These are phyloP conservation scores for Gossypium sturtianum DNA, from an alignment of 345 rosid species.

Conservation along the genomic window DNA sequence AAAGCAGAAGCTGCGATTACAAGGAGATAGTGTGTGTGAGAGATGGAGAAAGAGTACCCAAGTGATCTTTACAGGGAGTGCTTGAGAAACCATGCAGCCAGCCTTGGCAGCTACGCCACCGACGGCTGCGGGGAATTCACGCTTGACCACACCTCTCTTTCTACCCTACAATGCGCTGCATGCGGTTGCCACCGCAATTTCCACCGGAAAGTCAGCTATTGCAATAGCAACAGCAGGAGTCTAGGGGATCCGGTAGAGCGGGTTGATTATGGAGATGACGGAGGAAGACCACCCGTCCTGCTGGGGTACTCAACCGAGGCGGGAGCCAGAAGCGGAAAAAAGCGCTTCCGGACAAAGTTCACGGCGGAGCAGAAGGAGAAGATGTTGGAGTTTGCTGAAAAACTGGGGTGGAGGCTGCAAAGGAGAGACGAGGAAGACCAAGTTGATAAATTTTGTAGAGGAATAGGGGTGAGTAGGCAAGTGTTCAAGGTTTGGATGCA, in stretches of 20 bases:
- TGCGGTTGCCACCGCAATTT: slow-evolving; percentile 97
- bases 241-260: slow-evolving; percentile 21
- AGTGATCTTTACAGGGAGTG: slow-evolving; percentile 54
- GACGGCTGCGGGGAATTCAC: slow-evolving; percentile 90
- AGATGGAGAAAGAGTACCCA: slow-evolving; percentile 15
- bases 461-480: slow-evolving; percentile 45
- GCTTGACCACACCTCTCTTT: slow-evolving; percentile 22
- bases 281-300: background rate
- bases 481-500: slow-evolving; percentile 79
- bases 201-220: slow-evolving; percentile 53
- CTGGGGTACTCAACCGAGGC: slow-evolving; percentile 10
- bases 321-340: slow-evolving; percentile 24
- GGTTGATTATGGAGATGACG: slow-evolving; percentile 17
- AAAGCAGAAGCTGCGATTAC: background rate
- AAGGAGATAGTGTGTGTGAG: slow-evolving; percentile 4
- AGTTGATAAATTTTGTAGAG: slow-evolving; percentile 53
- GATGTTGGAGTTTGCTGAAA: slow-evolving; percentile 55
- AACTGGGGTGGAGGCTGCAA: slow-evolving; percentile 54
- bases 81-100: slow-evolving; percentile 87
- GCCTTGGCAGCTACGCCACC: slow-evolving; percentile 69
- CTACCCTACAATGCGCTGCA: slow-evolving; percentile 62
- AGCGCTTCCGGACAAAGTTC: slow-evolving; percentile 58
- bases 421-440: slow-evolving; percentile 53
- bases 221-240: slow-evolving; percentile 21
- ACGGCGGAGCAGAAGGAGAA: slow-evolving; percentile 59